Evolutionary conservation across 2,329 filamentous ascomycete genomes (phyloP).

Genomic region (Fusarium cyanostomum): DNA sequence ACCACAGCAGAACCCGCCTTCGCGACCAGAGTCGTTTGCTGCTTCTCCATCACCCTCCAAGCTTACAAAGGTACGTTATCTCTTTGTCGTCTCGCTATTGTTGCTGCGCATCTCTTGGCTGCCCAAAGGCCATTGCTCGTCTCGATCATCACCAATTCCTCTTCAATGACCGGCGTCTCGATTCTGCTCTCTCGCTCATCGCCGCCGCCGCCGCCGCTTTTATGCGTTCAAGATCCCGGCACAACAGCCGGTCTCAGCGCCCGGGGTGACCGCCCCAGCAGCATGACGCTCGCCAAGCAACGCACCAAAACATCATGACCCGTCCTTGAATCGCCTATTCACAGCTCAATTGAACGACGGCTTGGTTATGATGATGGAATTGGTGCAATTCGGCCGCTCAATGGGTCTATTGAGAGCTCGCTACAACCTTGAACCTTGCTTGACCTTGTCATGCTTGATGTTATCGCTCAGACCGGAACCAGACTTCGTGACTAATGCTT

Average conservation of each 20-base stretch:
- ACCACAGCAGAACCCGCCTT: constrained; percentile 44
- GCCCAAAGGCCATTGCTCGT: constrained; percentile 6
- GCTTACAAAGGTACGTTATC: constrained; percentile 40
- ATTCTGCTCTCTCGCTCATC: constrained; percentile 12
- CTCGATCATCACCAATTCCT: constrained; percentile 23
- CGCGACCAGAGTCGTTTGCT: constrained; percentile 38
- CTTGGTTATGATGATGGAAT: constrained; percentile 13
- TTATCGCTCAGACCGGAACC: not conserved
- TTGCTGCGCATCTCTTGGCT: constrained; percentile 4
- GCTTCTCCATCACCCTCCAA: constrained; percentile 46
- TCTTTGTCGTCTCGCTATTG: constrained; percentile 6
- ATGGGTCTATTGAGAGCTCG: constrained; percentile 15
- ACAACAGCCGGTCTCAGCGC: constrained; percentile 10
- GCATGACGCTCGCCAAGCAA: constrained; percentile 30
- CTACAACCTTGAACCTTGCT: not conserved
- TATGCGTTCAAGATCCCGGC: constrained; percentile 15
- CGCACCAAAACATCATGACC: not conserved
- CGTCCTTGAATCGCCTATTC: not conserved
- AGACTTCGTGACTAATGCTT: constrained; percentile 11
- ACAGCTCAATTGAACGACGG: constrained; percentile 21
- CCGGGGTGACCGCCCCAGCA: constrained; percentile 7
- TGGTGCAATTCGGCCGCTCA: constrained; percentile 12
- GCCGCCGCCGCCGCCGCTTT: constrained; percentile 11
- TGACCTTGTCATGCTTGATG: not conserved
- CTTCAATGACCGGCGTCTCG: constrained; percentile 11